Percentiles rank a stretch among this genome's conserved stretches.
These are phyloP conservation scores for Ceratobasidium sp. DNA, from an alignment of 1,284 basidiomycete genomes.

Conservation along the genomic window DNA sequence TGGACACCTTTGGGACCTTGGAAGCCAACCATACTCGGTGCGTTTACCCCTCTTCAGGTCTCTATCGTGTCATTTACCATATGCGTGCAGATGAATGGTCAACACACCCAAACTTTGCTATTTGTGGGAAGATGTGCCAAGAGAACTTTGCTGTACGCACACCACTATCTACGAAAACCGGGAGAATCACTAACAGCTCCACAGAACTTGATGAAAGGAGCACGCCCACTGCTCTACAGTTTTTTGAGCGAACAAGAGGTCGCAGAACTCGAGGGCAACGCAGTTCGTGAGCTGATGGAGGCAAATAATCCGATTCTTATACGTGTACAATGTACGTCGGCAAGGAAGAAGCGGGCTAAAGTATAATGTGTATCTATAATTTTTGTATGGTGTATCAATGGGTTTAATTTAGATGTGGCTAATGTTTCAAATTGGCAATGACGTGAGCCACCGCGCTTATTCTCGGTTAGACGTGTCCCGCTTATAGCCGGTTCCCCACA, in stretches of 20 bases:
- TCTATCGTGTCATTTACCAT: neutral
- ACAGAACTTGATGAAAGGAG: constrained; percentile 6
- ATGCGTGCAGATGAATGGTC: constrained; percentile 10
- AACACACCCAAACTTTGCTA: constrained; percentile 20
- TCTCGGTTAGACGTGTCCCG: neutral
- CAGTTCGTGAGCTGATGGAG: constrained; percentile 9
- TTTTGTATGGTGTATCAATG: constrained; percentile 57
- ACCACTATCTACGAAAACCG: no score
- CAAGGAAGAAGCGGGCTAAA: constrained; percentile 11
- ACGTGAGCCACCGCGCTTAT: constrained; percentile 26
- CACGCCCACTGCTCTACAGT: constrained; percentile 27
- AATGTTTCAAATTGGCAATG: no score
- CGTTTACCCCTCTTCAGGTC: neutral
- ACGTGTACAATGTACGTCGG: constrained; percentile 29
- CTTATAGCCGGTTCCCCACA: constrained; percentile 40
- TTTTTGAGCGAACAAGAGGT: constrained; percentile 27
- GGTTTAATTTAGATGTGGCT: no score
- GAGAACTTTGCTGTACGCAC: constrained; percentile 28
- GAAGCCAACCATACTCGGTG: constrained; percentile 14
- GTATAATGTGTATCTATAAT: constrained; percentile 15
- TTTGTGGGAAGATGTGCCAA: constrained; percentile 1
- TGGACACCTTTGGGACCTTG: constrained; percentile 26
- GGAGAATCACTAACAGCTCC: neutral
- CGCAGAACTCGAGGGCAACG: constrained; percentile 32
- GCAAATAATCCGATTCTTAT: constrained; percentile 20